phyloP scores from a whole-genome alignment of 257 asterid species.

The Parsonsia alboflavescens region DNA sequence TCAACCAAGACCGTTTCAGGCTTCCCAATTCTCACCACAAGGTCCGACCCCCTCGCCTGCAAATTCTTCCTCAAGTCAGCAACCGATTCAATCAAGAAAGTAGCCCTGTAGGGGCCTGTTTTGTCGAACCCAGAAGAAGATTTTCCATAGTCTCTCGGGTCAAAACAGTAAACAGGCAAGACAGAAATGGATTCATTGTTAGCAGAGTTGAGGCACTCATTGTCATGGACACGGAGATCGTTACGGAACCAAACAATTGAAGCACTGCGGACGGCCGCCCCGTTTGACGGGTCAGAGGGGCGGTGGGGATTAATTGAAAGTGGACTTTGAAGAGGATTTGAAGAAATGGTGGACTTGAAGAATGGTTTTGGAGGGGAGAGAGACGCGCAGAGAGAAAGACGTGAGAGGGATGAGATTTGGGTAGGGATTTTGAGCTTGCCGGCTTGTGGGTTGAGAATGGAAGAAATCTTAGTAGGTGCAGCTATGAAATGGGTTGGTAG shows the following conservation, averaged over 20 bases:
- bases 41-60: constrained; percentile 82
- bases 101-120: constrained; percentile 81
- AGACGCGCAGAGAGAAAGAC: constrained; percentile 47
- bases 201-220: constrained; percentile 78
- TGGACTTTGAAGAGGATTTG: constrained; percentile 57
- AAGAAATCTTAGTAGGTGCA: constrained; percentile 46
- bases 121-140: constrained; percentile 84
- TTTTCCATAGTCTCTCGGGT: constrained; percentile 88
- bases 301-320: constrained; percentile 57
- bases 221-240: constrained; percentile 93
- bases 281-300: constrained; percentile 70
- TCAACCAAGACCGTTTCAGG: constrained; percentile 84
- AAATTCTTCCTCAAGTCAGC: constrained; percentile 59
- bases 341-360: constrained; percentile 48
- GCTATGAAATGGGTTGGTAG: constrained; percentile 67
- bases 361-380: constrained; percentile 36
- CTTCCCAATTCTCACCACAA: constrained; percentile 77
- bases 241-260: constrained; percentile 94
- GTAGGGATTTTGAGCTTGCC: constrained; percentile 65
- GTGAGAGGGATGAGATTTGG: constrained; percentile 66
- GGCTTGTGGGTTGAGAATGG: constrained; percentile 37
- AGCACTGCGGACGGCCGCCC: constrained; percentile 63
- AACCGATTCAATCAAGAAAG: constrained; percentile 73
- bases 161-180: constrained; percentile 88
- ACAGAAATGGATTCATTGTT: constrained; percentile 75